Percentiles rank a stretch among this genome's conserved stretches.
Evolutionary conservation across 208 protist genomes (phyloP).

Genomic region (Acanthamoeba comandoni): DNA sequence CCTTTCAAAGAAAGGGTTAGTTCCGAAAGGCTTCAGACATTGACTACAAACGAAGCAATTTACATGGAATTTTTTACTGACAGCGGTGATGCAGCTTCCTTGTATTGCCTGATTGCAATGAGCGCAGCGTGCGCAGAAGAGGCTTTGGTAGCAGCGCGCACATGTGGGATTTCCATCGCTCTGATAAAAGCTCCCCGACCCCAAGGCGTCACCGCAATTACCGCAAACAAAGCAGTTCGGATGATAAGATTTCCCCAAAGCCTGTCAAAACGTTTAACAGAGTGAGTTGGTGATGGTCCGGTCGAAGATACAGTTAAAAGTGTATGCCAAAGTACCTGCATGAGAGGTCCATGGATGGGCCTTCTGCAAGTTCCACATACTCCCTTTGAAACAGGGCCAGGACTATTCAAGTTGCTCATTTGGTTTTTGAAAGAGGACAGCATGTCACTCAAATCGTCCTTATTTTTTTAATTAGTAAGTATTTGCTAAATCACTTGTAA

Average conservation of each 20-base stretch:
- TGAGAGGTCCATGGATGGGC: conserved; percentile 50
- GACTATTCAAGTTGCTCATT: not conserved
- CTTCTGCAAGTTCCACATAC: conserved; percentile 11
- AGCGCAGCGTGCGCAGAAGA: conserved; percentile 68
- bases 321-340: conserved; percentile 22
- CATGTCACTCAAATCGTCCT: too few species aligned
- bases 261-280: conserved; percentile 8
- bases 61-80: conserved; percentile 66
- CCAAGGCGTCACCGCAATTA: conserved; percentile 47
- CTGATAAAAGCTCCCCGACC: conserved; percentile 40
- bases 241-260: conserved; percentile 22
- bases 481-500: not conserved
- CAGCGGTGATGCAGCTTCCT: conserved; percentile 53
- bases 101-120: conserved; percentile 64
- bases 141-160: conserved; percentile 44
- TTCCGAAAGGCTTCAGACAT: conserved; percentile 72
- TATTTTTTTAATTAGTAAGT: too few species aligned
- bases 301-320: not conserved
- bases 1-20: conserved; percentile 37
- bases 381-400: not conserved
- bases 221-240: conserved; percentile 71
- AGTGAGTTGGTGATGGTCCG: not conserved
- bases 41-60: conserved; percentile 73
- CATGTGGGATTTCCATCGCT: conserved; percentile 21
- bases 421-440: too few species aligned